A percentile compares a stretch with the other conserved stretches of the same genome.
Conservation (phyloP, 495 filamentous ascomycete species). For the Extremus antarcticus region DNA sequence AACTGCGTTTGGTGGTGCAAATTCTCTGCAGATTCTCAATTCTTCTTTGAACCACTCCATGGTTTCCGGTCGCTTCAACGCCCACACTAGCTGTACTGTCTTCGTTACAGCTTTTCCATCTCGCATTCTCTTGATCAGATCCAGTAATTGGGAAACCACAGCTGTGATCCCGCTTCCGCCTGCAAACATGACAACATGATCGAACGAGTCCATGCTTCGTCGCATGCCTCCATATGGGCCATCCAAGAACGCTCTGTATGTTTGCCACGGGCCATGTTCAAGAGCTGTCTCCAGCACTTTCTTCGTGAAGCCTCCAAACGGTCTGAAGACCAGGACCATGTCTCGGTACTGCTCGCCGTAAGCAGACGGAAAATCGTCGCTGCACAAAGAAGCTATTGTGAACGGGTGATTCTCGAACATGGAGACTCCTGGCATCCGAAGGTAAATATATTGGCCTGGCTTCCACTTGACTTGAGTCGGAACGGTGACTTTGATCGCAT, state of each 20-base stretch:
- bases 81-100: slow-evolving; percentile 84
- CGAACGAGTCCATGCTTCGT: slow-evolving; percentile 81
- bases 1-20: slow-evolving; percentile 70
- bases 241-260: slow-evolving; percentile 81
- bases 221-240: slow-evolving; percentile 93
- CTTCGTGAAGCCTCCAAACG: slow-evolving; percentile 79
- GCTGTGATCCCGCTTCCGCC: slow-evolving; percentile 93
- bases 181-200: slow-evolving; percentile 83
- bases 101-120: slow-evolving; percentile 87
- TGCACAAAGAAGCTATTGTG: slow-evolving; percentile 83
- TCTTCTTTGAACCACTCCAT: slow-evolving; percentile 99
- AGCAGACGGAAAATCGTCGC: slow-evolving; percentile 75
- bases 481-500: slow-evolving; percentile 86
- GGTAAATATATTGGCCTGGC: slow-evolving; percentile 89
- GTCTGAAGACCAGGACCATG: slow-evolving; percentile 80
- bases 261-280: slow-evolving; percentile 71
- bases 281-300: slow-evolving; percentile 67
- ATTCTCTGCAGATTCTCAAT: slow-evolving; percentile 75
- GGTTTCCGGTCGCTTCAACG: slow-evolving; percentile 75
- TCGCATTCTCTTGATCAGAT: slow-evolving; percentile 88
- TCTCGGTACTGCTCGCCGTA: slow-evolving; percentile 82
- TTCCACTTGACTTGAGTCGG: slow-evolving; percentile 87
- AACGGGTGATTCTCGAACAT: slow-evolving; percentile 90
- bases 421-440: slow-evolving; percentile 84
- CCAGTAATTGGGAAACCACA: slow-evolving; percentile 76